Evolutionary conservation across 495 filamentous ascomycete species (phyloP).

Genomic region (Penicillium riverlandense): DNA sequence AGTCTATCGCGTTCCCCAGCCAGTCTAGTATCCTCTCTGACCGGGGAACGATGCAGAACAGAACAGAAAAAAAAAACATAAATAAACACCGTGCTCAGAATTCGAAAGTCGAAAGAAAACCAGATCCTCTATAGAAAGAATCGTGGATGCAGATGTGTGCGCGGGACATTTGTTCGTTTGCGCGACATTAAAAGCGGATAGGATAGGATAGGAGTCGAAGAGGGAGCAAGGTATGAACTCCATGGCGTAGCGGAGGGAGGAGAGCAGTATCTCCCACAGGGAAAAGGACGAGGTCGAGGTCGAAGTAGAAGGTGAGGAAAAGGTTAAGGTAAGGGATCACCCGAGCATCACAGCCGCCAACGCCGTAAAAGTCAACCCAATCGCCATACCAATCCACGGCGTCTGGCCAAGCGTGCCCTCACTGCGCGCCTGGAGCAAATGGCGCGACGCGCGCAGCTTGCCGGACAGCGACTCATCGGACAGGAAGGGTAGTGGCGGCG

Average conservation of each 20-base stretch:
- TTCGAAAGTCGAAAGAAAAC: too few species aligned
- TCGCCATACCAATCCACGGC: conserved; percentile 44
- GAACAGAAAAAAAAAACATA: too few species aligned
- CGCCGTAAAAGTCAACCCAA: conserved; percentile 38
- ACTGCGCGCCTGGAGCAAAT: conserved; percentile 30
- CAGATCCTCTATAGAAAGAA: too few species aligned
- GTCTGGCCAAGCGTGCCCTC: conserved; percentile 40
- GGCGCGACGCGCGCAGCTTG: conserved; percentile 2
- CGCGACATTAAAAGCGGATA: too few species aligned
- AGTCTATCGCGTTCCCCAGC: too few species aligned
- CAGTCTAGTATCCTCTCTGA: too few species aligned
- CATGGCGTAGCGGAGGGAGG: neutral
- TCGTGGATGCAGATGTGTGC: too few species aligned
- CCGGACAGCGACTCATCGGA: neutral
- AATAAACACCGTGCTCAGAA: too few species aligned
- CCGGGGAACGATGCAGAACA: too few species aligned
- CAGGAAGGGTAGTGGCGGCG: neutral
- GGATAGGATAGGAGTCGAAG: too few species aligned
- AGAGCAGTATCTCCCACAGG: neutral
- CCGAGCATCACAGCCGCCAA: conserved; percentile 40
- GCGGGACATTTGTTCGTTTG: too few species aligned
- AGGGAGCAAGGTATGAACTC: too few species aligned
- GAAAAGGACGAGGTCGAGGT: conserved; percentile 3
- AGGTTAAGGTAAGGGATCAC: conserved; percentile 2
- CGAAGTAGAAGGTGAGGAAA: conserved; percentile 6